A percentile compares a stretch with the other conserved stretches of the same genome.
Evolutionary conservation across 176 grass and related monocot species (phyloP).

Genomic region (Aegilops longissima): DNA sequence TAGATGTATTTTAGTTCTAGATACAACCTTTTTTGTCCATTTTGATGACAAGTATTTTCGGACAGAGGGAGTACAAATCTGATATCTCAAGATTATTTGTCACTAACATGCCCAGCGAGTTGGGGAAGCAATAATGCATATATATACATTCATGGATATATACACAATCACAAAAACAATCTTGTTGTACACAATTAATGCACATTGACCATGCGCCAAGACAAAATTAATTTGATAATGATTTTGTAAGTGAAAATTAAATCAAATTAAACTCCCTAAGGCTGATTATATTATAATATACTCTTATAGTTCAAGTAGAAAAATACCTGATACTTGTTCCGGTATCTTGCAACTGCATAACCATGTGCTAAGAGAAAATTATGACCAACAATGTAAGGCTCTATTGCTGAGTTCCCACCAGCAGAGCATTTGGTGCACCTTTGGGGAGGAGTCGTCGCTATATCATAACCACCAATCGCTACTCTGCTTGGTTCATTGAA

Average conservation of each 20-base stretch:
- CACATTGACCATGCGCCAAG: background rate
- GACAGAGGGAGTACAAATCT: background rate
- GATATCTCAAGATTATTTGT: background rate
- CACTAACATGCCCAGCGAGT: background rate
- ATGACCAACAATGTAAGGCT: slow-evolving; percentile 71
- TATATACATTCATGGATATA: background rate
- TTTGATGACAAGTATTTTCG: too few species aligned
- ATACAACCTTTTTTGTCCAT: too few species aligned
- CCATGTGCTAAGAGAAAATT: slow-evolving; percentile 73
- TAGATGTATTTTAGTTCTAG: too few species aligned
- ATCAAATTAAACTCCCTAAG: background rate
- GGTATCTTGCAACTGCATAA: slow-evolving; percentile 60
- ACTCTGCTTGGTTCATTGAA: slow-evolving; percentile 70
- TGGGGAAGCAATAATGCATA: background rate
- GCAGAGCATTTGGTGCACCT: slow-evolving; percentile 44
- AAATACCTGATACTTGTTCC: slow-evolving; percentile 66
- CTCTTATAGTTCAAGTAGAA: slow-evolving; percentile 15
- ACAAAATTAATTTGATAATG: too few species aligned
- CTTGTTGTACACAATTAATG: background rate
- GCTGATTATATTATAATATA: background rate
- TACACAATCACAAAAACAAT: background rate
- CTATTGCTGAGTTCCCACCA: slow-evolving; percentile 62
- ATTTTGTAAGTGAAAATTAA: background rate
- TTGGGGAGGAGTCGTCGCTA: slow-evolving; percentile 46
- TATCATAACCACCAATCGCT: slow-evolving; percentile 48